Evolutionary conservation across 805 yeast genomes (phyloP).

Genomic region (Metschnikowia picachoensis): DNA sequence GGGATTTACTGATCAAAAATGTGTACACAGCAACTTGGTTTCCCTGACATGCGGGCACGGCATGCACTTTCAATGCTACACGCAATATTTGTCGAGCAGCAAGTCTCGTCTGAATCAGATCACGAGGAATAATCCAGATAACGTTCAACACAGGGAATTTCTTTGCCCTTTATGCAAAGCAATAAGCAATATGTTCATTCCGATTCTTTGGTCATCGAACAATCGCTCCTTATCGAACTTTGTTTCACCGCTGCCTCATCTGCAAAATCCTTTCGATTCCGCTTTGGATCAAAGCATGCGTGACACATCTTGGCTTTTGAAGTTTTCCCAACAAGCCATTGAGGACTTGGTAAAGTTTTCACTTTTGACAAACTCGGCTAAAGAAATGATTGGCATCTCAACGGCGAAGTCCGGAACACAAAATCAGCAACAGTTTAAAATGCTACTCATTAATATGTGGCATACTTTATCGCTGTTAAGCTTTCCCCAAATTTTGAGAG

Average conservation of each 20-base stretch:
- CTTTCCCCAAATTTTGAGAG: constrained; percentile 36
- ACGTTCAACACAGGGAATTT: constrained; percentile 65
- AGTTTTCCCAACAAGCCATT: constrained; percentile 20
- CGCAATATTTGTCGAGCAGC: constrained; percentile 56
- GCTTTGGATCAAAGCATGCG: constrained; percentile 15
- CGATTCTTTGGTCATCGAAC: constrained; percentile 60
- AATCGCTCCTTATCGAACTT: constrained; percentile 26
- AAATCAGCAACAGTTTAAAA: constrained; percentile 25
- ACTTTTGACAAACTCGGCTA: constrained; percentile 24
- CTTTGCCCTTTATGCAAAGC: constrained; percentile 91
- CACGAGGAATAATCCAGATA: constrained; percentile 79
- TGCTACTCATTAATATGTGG: constrained; percentile 31
- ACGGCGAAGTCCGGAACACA: constrained; percentile 9
- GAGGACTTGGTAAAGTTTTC: constrained; percentile 23
- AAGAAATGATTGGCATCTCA: constrained; percentile 26
- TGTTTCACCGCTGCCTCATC: constrained; percentile 12
- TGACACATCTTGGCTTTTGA: constrained; percentile 24
- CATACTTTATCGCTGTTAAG: constrained; percentile 33
- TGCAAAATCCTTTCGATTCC: constrained; percentile 14
- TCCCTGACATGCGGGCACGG: constrained; percentile 90
- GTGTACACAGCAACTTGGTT: constrained; percentile 43
- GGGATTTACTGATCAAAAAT: constrained; percentile 51
- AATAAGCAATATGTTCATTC: constrained; percentile 77
- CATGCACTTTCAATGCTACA: constrained; percentile 78
- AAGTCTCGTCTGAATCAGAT: constrained; percentile 62